Evolutionary conservation across 768 basidiomycete genomes (phyloP), one percentile per base, ranked within the genome.

Genomic region (Boletus pseudopeckii): DNA sequence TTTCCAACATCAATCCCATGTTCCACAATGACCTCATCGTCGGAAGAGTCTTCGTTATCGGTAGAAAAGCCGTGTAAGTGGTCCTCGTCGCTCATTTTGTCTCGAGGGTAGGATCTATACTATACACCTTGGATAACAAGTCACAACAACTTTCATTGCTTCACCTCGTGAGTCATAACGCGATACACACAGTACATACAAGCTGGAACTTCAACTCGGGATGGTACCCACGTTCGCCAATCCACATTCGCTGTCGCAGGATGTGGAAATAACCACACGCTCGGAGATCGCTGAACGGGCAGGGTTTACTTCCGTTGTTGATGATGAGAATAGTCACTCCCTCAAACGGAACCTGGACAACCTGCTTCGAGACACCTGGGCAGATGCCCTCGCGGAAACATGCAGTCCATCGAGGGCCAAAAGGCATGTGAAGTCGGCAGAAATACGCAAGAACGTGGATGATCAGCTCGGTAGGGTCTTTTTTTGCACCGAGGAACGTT

Each of bases 41-140:
- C 91, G 9, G 88, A 90, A 33, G 87, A 86, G 52, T 81, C 81
- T 48, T 85, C 82, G 45, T 85, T 85, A 59, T 90, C 88, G 6
- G 86, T 84, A 1, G 88, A 87, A 66, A 92, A 90, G 13, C 88
- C 90, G 55, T 84, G 78, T 17, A 91, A 59, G 46, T 80, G 77
- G 7, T 79, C 72, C n/a, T 79, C 76, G 24, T 67, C 64, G 18
- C 57, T 68, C 65, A 65, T 65, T n/a, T 51, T 32, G 18, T 50
- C 17, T 36, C 24, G 32, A 13, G 24, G 4, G 44, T 37, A 22
- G 30, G 37, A 39, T 52, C 45, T 32, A 18, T 38, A 30, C 45
- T 32, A 18, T 38, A 30, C 13, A 34, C 34, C 18, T 14, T 44
- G 45, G 36, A 34, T 22, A 59, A 67, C 62, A 72, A 26, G 40